Evolutionary conservation across 768 basidiomycete genomes (phyloP), one percentile per base, ranked within the genome.

Genomic region (Mycena pura): DNA sequence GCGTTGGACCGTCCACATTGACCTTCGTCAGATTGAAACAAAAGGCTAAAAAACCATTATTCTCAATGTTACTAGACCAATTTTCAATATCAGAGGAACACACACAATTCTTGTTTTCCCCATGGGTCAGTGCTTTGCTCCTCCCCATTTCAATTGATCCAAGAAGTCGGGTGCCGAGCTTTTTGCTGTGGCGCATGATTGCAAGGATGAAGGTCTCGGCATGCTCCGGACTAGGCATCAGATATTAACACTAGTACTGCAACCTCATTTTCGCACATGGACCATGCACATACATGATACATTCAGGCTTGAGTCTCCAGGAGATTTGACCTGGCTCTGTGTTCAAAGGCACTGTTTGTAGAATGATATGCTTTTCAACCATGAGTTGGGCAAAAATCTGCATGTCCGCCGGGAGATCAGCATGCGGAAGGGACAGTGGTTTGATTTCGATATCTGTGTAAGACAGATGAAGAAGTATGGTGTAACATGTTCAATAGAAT

Each of bases 211-310:
- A 36, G 34, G 9, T 36, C 34, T 36, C 46, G 19, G 46, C 46
- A 47, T 47, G 46, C 46, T 29, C 47, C n/a, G 47, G 47, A 34
- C 47, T 49, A 28, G 5, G 31, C 21, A 49, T 19, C 29, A 49
- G 47, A 49, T 32, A 49, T 49, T 49, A 49, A n/a, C n/a, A n/a
- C n/a, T n/a, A n/a, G n/a, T n/a, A 34, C 47, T 32, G 47, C 47
- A 34, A 34, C 31, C 47, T 49, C 29, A 49, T 49, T 46, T 46
- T 27, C 17, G 24, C 44, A 46, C 27, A 14, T 32, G 24, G 47
- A 34, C 25, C 47, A 49, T 49, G 47, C 31, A 49, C 47, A 19
- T 32, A 49, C 47, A 49, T 49, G 47, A 49, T 49, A 49, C 47
- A 49, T 13, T 8, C 29, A 34, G 47, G 47, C 47, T 49, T 49